These are phyloP conservation scores for Macroventuria anomochaeta DNA, from an alignment of 2,329 filamentous ascomycete species.

Conservation along the genomic window DNA sequence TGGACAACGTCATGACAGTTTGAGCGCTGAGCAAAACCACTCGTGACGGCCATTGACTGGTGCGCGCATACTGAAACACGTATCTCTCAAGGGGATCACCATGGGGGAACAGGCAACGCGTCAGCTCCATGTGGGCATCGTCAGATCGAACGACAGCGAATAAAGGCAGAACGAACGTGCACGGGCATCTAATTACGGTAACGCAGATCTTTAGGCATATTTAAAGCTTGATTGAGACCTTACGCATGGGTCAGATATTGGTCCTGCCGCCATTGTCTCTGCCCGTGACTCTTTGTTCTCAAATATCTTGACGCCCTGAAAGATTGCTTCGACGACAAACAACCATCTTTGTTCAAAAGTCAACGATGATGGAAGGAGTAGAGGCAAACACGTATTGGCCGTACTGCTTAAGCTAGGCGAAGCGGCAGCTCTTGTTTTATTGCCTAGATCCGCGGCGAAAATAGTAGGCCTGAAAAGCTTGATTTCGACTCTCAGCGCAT, in stretches of 20 bases:
- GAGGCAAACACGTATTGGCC: not conserved
- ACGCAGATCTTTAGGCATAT: conserved; percentile 8
- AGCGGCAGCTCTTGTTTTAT: conserved; percentile 5
- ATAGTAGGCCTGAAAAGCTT: conserved; percentile 15
- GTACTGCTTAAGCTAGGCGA: conserved; percentile 4
- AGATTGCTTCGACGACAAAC: not conserved
- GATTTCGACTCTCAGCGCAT: conserved; percentile 5
- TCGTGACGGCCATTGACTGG: conserved; percentile 8
- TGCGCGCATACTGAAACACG: conserved; percentile 14
- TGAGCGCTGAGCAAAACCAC: not conserved
- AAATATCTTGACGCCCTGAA: not conserved
- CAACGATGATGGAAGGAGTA: not conserved
- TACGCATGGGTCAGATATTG: conserved; percentile 1
- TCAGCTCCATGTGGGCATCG: conserved; percentile 13
- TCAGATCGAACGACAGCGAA: conserved; percentile 10
- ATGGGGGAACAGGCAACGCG: conserved; percentile 13
- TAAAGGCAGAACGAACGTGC: conserved; percentile 8
- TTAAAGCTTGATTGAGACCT: conserved; percentile 13
- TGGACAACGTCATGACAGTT: conserved; percentile 14
- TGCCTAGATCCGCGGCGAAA: conserved; percentile 1
- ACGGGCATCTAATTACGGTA: conserved; percentile 12
- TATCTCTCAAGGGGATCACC: not conserved
- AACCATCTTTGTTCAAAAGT: not conserved
- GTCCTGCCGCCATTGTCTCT: not conserved
- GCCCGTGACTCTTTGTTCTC: conserved; percentile 10